These are phyloP conservation scores for Medicago arabica DNA, from an alignment of 306 rosid genomes.

Conservation along the genomic window DNA sequence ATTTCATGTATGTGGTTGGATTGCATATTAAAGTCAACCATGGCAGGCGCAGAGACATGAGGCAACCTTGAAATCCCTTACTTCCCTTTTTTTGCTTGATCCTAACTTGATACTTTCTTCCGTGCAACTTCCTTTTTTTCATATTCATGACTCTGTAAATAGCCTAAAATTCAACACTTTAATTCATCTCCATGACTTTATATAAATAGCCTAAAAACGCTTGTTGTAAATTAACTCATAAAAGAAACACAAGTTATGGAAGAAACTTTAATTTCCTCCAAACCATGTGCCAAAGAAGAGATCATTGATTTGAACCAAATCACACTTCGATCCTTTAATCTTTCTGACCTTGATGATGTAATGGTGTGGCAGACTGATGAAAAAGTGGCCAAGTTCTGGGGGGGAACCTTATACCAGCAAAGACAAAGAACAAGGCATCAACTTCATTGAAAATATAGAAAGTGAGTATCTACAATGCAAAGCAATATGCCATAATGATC, in stretches of 20 bases:
- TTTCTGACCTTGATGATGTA: slow-evolving; percentile 71
- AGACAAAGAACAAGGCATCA: slow-evolving; percentile 59
- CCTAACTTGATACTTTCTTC: slow-evolving; percentile 19
- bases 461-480: slow-evolving; percentile 53
- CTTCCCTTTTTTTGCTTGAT: neutral
- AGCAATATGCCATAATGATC: slow-evolving; percentile 63
- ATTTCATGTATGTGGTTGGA: no score
- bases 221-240: neutral
- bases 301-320: slow-evolving; percentile 42
- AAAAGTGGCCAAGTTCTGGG: slow-evolving; percentile 56
- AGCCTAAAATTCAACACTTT: slow-evolving; percentile 24
- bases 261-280: slow-evolving; percentile 6
- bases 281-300: slow-evolving; percentile 25
- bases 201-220: slow-evolving; percentile 29
- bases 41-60: neutral
- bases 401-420: slow-evolving; percentile 66
- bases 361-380: slow-evolving; percentile 70
- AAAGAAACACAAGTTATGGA: slow-evolving; percentile 30
- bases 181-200: slow-evolving; percentile 1
- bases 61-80: neutral
- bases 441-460: slow-evolving; percentile 45
- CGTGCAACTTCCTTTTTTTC: slow-evolving; percentile 10
- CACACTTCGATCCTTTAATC: slow-evolving; percentile 55
- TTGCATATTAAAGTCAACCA: neutral
- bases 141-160: slow-evolving; percentile 10